Base-by-base conservation (phyloP, 2,329 filamentous ascomycete genomes). In the Xenoacremonium recifei region DNA sequence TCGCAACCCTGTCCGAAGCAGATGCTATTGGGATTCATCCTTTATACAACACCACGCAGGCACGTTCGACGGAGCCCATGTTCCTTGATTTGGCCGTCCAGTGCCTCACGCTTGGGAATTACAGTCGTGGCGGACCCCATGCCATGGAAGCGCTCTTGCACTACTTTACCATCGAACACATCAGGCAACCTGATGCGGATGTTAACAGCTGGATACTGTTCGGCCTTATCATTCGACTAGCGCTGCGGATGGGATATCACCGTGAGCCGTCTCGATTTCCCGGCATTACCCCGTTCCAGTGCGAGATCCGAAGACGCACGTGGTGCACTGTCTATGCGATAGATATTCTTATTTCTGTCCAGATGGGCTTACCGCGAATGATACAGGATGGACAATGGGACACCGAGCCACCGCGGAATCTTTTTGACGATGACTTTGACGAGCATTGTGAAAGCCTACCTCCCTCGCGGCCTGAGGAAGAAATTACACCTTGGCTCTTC, bases 161-260 rank as follows among this genome's bases (percentile, higher is more conserved):
- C 7, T 51, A 55, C 5, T 40, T 55, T 6, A 39, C 46, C 0
- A 37, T 39, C 3, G 52, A 55, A 6, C 51, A 53, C n/a, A 39
- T 49, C 0, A 40, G 42, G 3, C 40, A 43, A 2, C 39, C 42
- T 1, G 52, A 55, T 5, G 52, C 49, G 3, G 39, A 53, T 3
- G 17, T 51, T 0, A 47, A 47, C 2, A 42, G 49, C 0, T 55
- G 52, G 51, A 35, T 55, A 6, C 21, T 55, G 1, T 35, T 29
- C 0, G 42, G 51, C 2, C 39, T 53, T 3, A 30, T 36, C 3
- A 43, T 53, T 5, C 49, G 49, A 2, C 9, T 54, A 13, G 51
- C 52, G 0, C 42, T 54, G 47, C 39, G 49, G 4, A 53, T 54
- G 51, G 52, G 52, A 1, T 51, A 53, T 6, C 52, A 54, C 20